A percentile compares a stretch with the other conserved stretches of the same genome.
phyloP scores from a whole-genome alignment of 805 yeast genomes.

The Huiozyma sinensis region DNA sequence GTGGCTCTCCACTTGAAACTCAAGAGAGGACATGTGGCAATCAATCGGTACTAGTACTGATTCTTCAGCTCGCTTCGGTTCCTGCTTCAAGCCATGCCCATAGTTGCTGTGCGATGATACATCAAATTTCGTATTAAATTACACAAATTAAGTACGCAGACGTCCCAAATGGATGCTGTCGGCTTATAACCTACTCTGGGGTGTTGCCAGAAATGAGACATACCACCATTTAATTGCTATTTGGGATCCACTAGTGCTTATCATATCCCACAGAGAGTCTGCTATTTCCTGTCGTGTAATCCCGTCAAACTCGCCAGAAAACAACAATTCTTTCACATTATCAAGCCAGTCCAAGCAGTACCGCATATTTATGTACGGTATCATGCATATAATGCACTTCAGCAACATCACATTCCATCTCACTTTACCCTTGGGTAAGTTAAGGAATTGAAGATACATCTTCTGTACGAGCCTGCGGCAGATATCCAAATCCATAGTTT shows the following conservation, averaged over 20 bases:
- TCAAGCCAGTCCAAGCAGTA: slow-evolving; percentile 18
- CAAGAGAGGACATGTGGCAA: slow-evolving; percentile 8
- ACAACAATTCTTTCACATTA: slow-evolving; percentile 14
- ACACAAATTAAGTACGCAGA: too few species aligned
- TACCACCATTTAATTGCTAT: slow-evolving; percentile 25
- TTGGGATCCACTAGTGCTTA: slow-evolving; percentile 11
- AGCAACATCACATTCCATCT: slow-evolving; percentile 8
- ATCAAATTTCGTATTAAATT: too few species aligned
- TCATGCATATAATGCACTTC: slow-evolving; percentile 16
- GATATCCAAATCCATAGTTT: slow-evolving; percentile 9
- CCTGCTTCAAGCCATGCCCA: too few species aligned
- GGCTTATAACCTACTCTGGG: not conserved
- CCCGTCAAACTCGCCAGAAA: slow-evolving; percentile 2
- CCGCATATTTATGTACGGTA: slow-evolving; percentile 9
- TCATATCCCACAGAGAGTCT: slow-evolving; percentile 14
- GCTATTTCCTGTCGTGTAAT: slow-evolving; percentile 3
- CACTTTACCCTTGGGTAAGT: slow-evolving; percentile 2
- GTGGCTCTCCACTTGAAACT: slow-evolving; percentile 23
- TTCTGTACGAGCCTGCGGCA: slow-evolving; percentile 12
- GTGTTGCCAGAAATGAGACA: not conserved
- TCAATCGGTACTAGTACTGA: too few species aligned
- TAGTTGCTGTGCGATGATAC: too few species aligned
- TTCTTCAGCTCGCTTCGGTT: too few species aligned
- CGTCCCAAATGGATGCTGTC: too few species aligned
- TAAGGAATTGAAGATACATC: slow-evolving; percentile 8